These are phyloP conservation scores for Graphilbum ipis-grandicollis DNA, from an alignment of 2,329 filamentous ascomycete genomes.

Conservation along the genomic window DNA sequence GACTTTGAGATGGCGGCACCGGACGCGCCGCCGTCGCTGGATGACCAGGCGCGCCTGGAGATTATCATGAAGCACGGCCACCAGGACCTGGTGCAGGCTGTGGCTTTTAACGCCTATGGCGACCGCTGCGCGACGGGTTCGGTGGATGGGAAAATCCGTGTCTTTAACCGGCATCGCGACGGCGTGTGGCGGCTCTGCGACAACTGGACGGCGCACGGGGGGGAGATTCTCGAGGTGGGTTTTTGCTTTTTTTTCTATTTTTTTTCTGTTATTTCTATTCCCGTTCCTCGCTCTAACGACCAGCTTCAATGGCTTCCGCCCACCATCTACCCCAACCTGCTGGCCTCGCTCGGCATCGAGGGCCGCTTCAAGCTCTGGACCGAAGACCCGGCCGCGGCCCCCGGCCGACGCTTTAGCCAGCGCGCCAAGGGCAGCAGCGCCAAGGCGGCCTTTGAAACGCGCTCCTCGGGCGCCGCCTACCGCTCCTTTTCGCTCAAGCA, in stretches of 20 bases:
- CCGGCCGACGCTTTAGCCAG: constrained; percentile 65
- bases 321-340: constrained; percentile 67
- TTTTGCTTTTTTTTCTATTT: no score
- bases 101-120: constrained; percentile 84
- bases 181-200: constrained; percentile 67
- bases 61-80: constrained; percentile 56
- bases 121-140: constrained; percentile 83
- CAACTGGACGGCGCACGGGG: constrained; percentile 78
- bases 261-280: no score
- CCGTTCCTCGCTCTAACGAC: no score
- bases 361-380: constrained; percentile 85
- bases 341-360: constrained; percentile 79
- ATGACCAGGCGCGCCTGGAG: constrained; percentile 33
- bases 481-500: constrained; percentile 73
- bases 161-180: constrained; percentile 72
- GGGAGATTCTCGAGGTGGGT: constrained; percentile 79
- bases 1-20: constrained; percentile 14
- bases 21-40: constrained; percentile 14
- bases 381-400: constrained; percentile 68
- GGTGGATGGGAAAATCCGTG: constrained; percentile 80
- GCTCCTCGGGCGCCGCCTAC: constrained; percentile 47
- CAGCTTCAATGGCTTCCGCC: constrained; percentile 89
- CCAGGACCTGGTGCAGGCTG: constrained; percentile 64
- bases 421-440: constrained; percentile 23
- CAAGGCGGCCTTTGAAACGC: constrained; percentile 36